Evolutionary conservation across 2,329 filamentous ascomycete species (phyloP).

Genomic region (Exophiala oligosperma): DNA sequence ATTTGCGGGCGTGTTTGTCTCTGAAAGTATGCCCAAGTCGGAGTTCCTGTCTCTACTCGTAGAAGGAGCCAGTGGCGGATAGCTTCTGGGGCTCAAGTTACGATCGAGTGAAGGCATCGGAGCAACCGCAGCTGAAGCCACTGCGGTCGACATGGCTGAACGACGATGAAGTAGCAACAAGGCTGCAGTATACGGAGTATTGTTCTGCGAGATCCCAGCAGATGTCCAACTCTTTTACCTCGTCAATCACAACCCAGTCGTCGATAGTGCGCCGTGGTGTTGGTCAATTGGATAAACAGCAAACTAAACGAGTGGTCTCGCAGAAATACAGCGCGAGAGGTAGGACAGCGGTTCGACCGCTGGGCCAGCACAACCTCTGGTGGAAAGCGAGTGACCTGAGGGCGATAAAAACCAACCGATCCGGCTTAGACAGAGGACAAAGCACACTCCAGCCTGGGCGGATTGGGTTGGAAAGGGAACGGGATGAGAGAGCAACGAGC

Average conservation of each 20-base stretch:
- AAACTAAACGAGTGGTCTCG: conserved; percentile 24
- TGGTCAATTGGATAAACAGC: conserved; percentile 4
- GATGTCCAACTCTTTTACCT: not conserved
- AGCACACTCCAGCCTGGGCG: conserved; percentile 16
- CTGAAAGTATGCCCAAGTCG: conserved; percentile 15
- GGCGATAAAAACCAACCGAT: conserved; percentile 7
- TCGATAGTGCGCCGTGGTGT: not conserved
- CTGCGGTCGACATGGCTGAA: conserved; percentile 48
- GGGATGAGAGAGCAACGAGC: conserved; percentile 27
- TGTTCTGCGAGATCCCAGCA: too few species aligned
- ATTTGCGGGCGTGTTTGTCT: conserved; percentile 9
- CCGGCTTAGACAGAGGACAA: conserved; percentile 26
- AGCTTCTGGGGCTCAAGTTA: conserved; percentile 47
- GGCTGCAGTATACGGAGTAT: too few species aligned
- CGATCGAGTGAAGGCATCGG: conserved; percentile 46
- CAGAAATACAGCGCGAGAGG: conserved; percentile 16
- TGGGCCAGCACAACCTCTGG: conserved; percentile 4
- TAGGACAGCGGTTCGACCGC: conserved; percentile 11
- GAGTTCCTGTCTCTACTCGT: conserved; percentile 27
- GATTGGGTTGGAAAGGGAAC: conserved; percentile 9
- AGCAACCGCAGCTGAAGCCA: conserved; percentile 46
- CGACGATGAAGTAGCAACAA: too few species aligned
- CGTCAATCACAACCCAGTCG: not conserved
- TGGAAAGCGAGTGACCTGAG: conserved; percentile 18
- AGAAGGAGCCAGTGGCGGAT: conserved; percentile 42